Percentiles rank a stretch among this genome's conserved stretches.
Conservation (phyloP, 2,329 filamentous ascomycete species). For the Neophaeococcomyces mojaviensis region DNA sequence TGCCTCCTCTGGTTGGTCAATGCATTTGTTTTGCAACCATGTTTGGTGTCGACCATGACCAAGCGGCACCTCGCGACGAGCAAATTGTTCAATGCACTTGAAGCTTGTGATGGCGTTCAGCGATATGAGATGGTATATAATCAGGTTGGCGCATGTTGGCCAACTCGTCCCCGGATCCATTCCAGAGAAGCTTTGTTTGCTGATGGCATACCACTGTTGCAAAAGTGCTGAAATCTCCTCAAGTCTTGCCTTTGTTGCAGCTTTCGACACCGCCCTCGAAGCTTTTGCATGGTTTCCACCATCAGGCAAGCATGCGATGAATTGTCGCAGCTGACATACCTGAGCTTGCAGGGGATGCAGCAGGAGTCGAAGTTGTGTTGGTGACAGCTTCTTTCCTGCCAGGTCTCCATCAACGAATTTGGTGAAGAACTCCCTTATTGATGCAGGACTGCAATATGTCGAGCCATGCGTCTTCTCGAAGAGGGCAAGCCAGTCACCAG, state of each 20-base stretch:
- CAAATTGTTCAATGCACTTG: conserved; percentile 58
- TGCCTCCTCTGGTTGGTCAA: conserved; percentile 56
- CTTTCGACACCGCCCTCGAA: conserved; percentile 48
- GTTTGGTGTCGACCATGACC: conserved; percentile 48
- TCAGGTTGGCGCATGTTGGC: conserved; percentile 57
- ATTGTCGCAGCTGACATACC: conserved; percentile 57
- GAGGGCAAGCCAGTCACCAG: conserved; percentile 52
- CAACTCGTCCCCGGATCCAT: conserved; percentile 46
- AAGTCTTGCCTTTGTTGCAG: conserved; percentile 53
- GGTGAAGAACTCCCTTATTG: conserved; percentile 59
- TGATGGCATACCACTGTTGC: conserved; percentile 61
- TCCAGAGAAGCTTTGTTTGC: conserved; percentile 47
- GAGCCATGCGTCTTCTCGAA: conserved; percentile 55
- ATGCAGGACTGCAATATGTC: conserved; percentile 31
- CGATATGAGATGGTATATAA: conserved; percentile 63
- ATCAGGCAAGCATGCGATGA: conserved; percentile 59
- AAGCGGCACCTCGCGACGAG: conserved; percentile 53
- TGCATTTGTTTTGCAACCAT: conserved; percentile 54
- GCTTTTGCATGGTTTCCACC: conserved; percentile 27
- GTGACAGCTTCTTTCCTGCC: conserved; percentile 40
- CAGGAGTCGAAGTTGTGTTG: conserved; percentile 56
- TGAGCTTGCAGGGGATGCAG: conserved; percentile 61
- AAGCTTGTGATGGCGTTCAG: conserved; percentile 63
- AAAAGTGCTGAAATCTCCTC: conserved; percentile 59
- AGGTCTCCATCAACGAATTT: conserved; percentile 61